Evolutionary conservation across 2,329 filamentous ascomycete species (phyloP).

Genomic region (Penicillium paneum): DNA sequence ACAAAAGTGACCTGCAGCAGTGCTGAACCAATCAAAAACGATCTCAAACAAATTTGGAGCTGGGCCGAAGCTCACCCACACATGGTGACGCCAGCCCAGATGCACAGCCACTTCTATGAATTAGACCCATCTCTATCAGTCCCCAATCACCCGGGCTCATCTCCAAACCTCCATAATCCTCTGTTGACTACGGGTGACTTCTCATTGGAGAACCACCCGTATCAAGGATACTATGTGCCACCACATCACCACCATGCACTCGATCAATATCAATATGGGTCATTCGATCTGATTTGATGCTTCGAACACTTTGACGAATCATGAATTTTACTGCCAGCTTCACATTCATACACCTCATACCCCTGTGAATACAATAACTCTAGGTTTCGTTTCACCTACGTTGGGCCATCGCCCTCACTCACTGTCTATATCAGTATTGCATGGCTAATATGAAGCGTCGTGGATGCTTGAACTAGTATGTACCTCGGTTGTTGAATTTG

Average conservation of each 20-base stretch:
- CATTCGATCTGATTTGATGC: slow-evolving; percentile 6
- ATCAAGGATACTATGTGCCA: slow-evolving; percentile 75
- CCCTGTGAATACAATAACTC: background rate
- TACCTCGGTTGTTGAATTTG: no score
- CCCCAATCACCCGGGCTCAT: slow-evolving; percentile 32
- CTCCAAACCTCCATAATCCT: slow-evolving; percentile 62
- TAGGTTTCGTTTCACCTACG: no score
- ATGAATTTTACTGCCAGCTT: background rate
- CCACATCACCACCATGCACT: slow-evolving; percentile 50
- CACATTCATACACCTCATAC: background rate
- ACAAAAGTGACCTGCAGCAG: slow-evolving; percentile 75
- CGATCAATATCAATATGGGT: slow-evolving; percentile 25
- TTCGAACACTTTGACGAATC: background rate
- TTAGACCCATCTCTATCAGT: slow-evolving; percentile 25
- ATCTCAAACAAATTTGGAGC: slow-evolving; percentile 74
- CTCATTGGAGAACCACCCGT: slow-evolving; percentile 72
- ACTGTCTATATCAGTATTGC: no score
- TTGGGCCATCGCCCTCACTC: no score
- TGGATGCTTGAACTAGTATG: no score
- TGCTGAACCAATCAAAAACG: slow-evolving; percentile 66
- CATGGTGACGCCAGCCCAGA: slow-evolving; percentile 18
- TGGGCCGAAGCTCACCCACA: slow-evolving; percentile 53
- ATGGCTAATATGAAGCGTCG: no score
- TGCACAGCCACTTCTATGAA: slow-evolving; percentile 20
- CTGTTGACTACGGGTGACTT: slow-evolving; percentile 71